Percentiles rank a stretch among this genome's conserved stretches.
Conservation (phyloP, 2,329 filamentous ascomycete genomes). For the Ophiostoma sp. region DNA sequence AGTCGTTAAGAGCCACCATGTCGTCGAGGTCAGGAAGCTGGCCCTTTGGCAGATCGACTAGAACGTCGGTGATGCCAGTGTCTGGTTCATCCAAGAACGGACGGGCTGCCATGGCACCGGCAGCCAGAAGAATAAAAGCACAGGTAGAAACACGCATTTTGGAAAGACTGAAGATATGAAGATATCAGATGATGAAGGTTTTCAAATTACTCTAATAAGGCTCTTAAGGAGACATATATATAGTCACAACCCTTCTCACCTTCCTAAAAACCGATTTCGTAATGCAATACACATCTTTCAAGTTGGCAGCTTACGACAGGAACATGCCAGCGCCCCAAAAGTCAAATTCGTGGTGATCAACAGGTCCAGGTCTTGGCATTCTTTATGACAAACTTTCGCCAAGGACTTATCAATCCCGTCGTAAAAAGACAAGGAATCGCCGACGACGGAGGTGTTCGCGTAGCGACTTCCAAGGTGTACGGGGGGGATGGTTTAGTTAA, state of each 20-base stretch:
- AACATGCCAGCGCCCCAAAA: neutral
- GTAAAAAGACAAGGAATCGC: neutral
- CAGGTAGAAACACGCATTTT: neutral
- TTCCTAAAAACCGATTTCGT: neutral
- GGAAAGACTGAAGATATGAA: neutral
- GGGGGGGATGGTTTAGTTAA: neutral
- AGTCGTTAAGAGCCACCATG: slow-evolving; percentile 12
- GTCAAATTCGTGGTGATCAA: neutral
- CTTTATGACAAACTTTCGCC: neutral
- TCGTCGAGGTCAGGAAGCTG: slow-evolving; percentile 7
- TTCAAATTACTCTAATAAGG: too few species aligned
- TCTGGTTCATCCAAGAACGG: slow-evolving; percentile 8
- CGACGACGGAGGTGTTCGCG: neutral
- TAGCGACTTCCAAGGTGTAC: neutral
- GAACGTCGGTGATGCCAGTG: neutral
- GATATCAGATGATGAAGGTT: neutral
- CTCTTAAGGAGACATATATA: neutral
- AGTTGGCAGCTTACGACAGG: neutral
- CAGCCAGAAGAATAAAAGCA: neutral
- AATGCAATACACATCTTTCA: neutral
- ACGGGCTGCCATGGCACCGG: slow-evolving; percentile 7
- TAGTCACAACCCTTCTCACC: neutral
- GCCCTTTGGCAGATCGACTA: neutral
- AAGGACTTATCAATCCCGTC: neutral
- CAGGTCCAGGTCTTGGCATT: neutral